These are phyloP conservation scores for Alternaria longipes DNA, from an alignment of 2,329 filamentous ascomycete genomes.

Conservation along the genomic window DNA sequence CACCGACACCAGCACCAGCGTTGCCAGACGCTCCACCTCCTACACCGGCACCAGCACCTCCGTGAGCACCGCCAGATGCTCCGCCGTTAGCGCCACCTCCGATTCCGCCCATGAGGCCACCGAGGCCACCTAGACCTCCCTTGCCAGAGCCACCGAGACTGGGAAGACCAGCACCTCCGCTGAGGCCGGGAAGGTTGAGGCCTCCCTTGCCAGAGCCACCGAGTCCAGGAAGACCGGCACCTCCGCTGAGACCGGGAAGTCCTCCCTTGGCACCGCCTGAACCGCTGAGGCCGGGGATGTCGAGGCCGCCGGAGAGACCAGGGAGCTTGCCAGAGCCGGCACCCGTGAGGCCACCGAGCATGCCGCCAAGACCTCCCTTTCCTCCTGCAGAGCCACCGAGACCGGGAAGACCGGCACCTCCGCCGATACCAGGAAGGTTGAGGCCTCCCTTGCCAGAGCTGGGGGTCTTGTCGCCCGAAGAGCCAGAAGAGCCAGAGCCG, in stretches of 20 bases:
- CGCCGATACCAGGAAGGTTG: not conserved
- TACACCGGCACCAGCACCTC: not conserved
- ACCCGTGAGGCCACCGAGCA: not conserved
- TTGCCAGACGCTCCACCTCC: not conserved
- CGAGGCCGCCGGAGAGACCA: not conserved
- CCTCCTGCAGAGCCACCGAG: not conserved
- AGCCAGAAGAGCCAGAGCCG: conserved; percentile 1
- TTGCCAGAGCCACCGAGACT: not conserved
- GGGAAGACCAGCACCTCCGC: too few relatives aligned
- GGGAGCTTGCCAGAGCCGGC: not conserved
- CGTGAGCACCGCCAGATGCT: not conserved
- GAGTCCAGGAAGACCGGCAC: too few relatives aligned
- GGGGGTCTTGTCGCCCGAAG: not conserved
- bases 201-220: too few relatives aligned
- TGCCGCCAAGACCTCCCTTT: not conserved
- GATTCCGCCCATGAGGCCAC: not conserved
- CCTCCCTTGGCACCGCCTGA: not conserved
- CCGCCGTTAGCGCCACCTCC: not conserved
- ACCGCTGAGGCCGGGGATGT: not conserved
- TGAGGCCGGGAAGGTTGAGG: too few relatives aligned
- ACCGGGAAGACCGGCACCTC: not conserved
- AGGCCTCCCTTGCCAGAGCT: not conserved
- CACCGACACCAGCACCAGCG: not conserved
- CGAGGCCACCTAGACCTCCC: not conserved
- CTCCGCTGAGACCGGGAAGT: too few relatives aligned